phyloP scores from a whole-genome alignment of 306 rosid species.

The Amphicarpaea edgeworthii region DNA sequence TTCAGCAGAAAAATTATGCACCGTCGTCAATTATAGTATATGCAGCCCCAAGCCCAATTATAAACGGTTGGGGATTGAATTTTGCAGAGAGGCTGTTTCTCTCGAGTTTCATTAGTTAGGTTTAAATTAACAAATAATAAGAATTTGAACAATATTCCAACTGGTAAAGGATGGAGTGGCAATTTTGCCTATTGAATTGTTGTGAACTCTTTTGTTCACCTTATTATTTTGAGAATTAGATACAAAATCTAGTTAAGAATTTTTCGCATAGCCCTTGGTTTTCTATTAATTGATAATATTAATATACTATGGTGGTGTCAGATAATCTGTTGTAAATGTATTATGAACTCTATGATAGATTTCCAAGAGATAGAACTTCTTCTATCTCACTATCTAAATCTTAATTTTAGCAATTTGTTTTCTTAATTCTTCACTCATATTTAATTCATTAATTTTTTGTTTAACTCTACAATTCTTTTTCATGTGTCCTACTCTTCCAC shows the following conservation, averaged over 20 bases:
- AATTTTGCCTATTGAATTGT: slow-evolving; percentile 7
- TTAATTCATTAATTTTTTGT: no score
- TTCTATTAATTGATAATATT: no score
- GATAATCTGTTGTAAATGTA: no score
- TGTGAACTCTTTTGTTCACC: slow-evolving; percentile 31
- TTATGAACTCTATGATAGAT: no score
- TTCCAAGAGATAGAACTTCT: no score
- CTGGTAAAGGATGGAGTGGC: slow-evolving; percentile 14
- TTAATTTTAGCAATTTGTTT: no score
- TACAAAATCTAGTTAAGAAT: background rate
- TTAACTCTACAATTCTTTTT: no score
- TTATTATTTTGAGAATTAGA: slow-evolving; percentile 12
- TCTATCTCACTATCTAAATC: no score
- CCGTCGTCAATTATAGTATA: slow-evolving; percentile 44
- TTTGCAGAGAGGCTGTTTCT: slow-evolving; percentile 61
- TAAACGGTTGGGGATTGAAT: slow-evolving; percentile 63
- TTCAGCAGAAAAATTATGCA: slow-evolving; percentile 30
- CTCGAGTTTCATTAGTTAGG: slow-evolving; percentile 42
- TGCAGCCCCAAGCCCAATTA: slow-evolving; percentile 59
- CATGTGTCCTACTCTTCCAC: no score
- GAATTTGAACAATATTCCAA: slow-evolving; percentile 8
- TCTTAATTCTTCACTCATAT: no score
- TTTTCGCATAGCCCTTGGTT: no score
- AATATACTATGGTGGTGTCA: no score
- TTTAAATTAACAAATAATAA: slow-evolving; percentile 30